These are phyloP conservation scores for Cercospora nicotianae DNA, from an alignment of 2,329 filamentous ascomycete genomes.

Conservation along the genomic window DNA sequence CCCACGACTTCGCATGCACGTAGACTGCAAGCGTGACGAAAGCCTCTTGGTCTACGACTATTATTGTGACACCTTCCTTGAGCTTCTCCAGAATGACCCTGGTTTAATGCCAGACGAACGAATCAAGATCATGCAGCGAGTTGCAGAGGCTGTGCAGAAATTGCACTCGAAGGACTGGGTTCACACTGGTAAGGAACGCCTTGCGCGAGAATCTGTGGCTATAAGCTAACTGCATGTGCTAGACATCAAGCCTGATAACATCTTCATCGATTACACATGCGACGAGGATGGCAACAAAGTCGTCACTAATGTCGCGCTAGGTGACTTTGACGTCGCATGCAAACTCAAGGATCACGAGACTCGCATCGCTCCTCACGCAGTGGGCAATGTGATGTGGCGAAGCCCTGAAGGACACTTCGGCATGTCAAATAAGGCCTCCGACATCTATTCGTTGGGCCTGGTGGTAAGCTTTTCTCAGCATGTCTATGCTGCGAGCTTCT, in stretches of 20 bases:
- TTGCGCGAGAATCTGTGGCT: not conserved
- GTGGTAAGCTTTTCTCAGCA: slow-evolving; percentile 35
- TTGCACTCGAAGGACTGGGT: slow-evolving; percentile 42
- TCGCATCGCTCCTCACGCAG: slow-evolving; percentile 27
- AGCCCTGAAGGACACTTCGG: slow-evolving; percentile 44
- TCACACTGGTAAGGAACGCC: slow-evolving; percentile 36
- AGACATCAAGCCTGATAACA: slow-evolving; percentile 47
- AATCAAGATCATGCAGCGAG: slow-evolving; percentile 37
- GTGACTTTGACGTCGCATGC: slow-evolving; percentile 42
- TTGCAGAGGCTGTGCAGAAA: slow-evolving; percentile 38
- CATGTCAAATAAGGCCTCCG: slow-evolving; percentile 35
- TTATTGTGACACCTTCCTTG: slow-evolving; percentile 39
- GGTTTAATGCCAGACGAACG: slow-evolving; percentile 36
- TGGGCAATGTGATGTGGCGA: slow-evolving; percentile 46
- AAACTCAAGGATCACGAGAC: too few relatives aligned
- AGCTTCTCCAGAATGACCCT: slow-evolving; percentile 38
- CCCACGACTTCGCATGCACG: slow-evolving; percentile 41
- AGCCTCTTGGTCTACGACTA: slow-evolving; percentile 41
- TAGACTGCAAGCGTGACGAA: slow-evolving; percentile 41
- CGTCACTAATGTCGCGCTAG: slow-evolving; percentile 39
- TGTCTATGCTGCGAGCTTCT: not conserved
- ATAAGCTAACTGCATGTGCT: not conserved
- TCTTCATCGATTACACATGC: slow-evolving; percentile 41
- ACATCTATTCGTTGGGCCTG: slow-evolving; percentile 43
- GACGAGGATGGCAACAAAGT: slow-evolving; percentile 37